Base-by-base conservation (phyloP, 805 yeast genomes). In the Jamesozyma gamospora region DNA sequence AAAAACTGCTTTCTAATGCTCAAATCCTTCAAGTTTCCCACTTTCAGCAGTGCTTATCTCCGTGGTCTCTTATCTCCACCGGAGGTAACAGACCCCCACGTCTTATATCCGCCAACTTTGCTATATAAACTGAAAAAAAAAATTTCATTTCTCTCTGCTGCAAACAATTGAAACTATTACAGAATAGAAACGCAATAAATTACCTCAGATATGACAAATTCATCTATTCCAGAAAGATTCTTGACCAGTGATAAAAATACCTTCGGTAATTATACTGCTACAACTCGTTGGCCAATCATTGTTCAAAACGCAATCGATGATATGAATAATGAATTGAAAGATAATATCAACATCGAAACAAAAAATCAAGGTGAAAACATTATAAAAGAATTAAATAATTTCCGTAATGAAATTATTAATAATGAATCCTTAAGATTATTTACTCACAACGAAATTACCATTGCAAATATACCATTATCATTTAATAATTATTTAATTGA, bases 251-350 rank as follows among this genome's bases (percentile, higher is more conserved):
- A 86, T 53, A 60, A 67, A 29, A 72, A 70, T 42, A 83, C 96
- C 3, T 92, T 92, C 58, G 97, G 95, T 9, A 77, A 72, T 55
- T 68, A 75, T 28, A 87, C 97, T 0, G 82, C 84, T 9, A 70
- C 75, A 46, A 67, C 69, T 28, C 78, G 98, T 60, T 92, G 97
- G 96, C 90, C 95, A 24, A 76, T 75, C 40, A 85, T 92, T 48
- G 55, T 88, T 35, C 68, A 72, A 24, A 82, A 79, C 16, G 76
- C 79, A 15, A 66, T 84, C 34, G 72, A 69, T 21, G 96, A 88
- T 55, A 63, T 80, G 32, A 47, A 64, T 14, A 44, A 52, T n/a
- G 55, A 15, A 52, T 66, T 24, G 53, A 53, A 24, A 17, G 46
- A 51, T 3, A 56, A 58, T 16, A 55, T 58, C 15, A 32, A 31